These are phyloP conservation scores for Magnolia changhungtana DNA, from an alignment of 164 flowering plant species.

Conservation along the genomic window DNA sequence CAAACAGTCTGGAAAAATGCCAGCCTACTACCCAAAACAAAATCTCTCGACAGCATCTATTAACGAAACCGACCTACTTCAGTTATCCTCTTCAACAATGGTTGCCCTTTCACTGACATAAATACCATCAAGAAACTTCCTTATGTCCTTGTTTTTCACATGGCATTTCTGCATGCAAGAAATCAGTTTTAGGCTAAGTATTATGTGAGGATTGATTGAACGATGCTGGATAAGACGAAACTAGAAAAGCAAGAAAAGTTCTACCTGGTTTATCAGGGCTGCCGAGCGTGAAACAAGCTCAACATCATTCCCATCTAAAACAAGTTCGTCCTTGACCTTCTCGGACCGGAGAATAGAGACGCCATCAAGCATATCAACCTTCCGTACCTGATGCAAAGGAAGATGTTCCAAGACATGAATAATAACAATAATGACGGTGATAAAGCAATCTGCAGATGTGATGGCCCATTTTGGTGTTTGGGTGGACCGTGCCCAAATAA, in stretches of 20 bases:
- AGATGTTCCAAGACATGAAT: no score
- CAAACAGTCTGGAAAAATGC: no score
- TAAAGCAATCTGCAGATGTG: no score
- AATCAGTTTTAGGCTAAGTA: no score
- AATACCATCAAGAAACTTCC: conserved; percentile 63
- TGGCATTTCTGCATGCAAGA: conserved; percentile 50
- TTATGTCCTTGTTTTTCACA: conserved; percentile 41
- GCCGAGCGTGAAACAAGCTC: conserved; percentile 63
- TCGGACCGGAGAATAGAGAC: conserved; percentile 55
- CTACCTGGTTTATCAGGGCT: conserved; percentile 66
- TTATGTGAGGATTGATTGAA: no score
- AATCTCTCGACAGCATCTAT: no score
- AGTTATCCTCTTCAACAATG: conserved; percentile 35
- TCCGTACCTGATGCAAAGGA: conserved; percentile 31
- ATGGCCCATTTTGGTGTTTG: no score
- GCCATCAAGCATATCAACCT: conserved; percentile 71
- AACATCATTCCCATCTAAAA: conserved; percentile 63
- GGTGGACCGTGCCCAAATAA: no score
- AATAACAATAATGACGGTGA: no score
- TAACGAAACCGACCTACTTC: no score
- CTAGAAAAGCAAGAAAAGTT: neutral
- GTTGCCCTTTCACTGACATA: conserved; percentile 63
- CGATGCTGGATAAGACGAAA: neutral
- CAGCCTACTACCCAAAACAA: no score
- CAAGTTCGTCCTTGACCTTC: conserved; percentile 70